Evolutionary conservation across 179 eudicot genomes (phyloP), one percentile per base, ranked within the genome.

Genomic region (Monotropa hypopitys): DNA sequence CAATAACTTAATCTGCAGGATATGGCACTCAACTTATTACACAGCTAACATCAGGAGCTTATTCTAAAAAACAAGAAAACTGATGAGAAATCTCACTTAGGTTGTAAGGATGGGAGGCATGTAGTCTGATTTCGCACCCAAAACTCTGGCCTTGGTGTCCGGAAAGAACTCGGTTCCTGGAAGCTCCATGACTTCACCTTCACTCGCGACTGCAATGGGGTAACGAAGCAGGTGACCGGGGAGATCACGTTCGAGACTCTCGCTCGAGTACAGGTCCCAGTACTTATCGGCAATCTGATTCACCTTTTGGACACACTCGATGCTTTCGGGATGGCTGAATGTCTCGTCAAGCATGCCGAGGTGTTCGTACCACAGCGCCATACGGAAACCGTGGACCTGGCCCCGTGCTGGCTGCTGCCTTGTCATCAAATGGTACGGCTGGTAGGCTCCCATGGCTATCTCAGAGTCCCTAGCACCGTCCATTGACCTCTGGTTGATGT

Each of bases 401-500:
- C 97, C 97, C 63, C 93, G 80, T 0, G 95, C 89, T 6, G 85
- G 95, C 45, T 86, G 78, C n/a, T 84, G 78, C 26, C 63, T 38
- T 16, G 78, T 68, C 4, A 75, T 7, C 43, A 92, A 75, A 73
- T 92, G 91, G 81, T 86, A 40, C 30, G 97, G 97, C 83, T 92
- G 95, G 87, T 82, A 92, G 3, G 86, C 95, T 67, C 97, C 97
- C 91, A 92, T 92, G 26, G 95, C 95, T 82, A 92, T 90, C 88
- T 92, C 97, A 2, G 95, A 90, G 83, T 90, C 97, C 42, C 95
- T 82, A 3, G 89, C 83, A 21, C 97, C 97, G 20, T 92, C 94
- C 97, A 92, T 90, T 16, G 97, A 92, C 65, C 95, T 83, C 74
- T 92, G 95, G 84, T 92, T 92, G 81, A 92, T 90, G 84, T 91